Conservation (phyloP, 2,329 filamentous ascomycete genomes). For the Beauveria medogensis region DNA sequence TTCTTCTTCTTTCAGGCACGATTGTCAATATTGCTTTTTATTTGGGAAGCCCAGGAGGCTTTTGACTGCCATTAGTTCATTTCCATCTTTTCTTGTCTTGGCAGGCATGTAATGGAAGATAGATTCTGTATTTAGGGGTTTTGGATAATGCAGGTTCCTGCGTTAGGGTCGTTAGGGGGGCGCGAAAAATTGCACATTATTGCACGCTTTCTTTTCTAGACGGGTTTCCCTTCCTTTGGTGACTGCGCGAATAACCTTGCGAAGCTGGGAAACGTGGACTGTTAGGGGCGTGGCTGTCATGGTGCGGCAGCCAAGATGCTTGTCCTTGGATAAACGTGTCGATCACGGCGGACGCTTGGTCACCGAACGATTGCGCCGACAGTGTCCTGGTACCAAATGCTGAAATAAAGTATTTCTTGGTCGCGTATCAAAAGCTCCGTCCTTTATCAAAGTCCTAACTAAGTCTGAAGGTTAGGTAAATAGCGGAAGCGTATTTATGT, state of each 20-base stretch:
- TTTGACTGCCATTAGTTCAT: conserved; percentile 1
- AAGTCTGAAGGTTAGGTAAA: not conserved
- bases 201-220: not conserved
- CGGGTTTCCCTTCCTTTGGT: not conserved
- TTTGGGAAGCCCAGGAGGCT: conserved; percentile 9
- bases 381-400: too few relatives aligned
- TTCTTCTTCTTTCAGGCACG: conserved; percentile 11
- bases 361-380: too few relatives aligned
- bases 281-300: too few relatives aligned
- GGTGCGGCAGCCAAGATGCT: too few relatives aligned
- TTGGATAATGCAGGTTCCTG: conserved; percentile 5
- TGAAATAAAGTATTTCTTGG: too few relatives aligned
- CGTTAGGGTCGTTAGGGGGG: not conserved
- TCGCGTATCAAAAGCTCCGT: not conserved
- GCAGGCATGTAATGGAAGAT: conserved; percentile 5
- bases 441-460: not conserved
- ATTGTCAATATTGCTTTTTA: conserved; percentile 9
- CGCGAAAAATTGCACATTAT: not conserved
- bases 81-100: conserved; percentile 2
- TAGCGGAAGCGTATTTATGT: not conserved
- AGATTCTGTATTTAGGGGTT: conserved; percentile 8
- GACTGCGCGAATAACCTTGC: not conserved
- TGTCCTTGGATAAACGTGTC: too few relatives aligned
- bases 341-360: too few relatives aligned
- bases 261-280: not conserved